A percentile compares a stretch with the other conserved stretches of the same genome.
These are phyloP conservation scores for Cynara cardunculus DNA, from an alignment of 129 eudicot species.

Conservation along the genomic window DNA sequence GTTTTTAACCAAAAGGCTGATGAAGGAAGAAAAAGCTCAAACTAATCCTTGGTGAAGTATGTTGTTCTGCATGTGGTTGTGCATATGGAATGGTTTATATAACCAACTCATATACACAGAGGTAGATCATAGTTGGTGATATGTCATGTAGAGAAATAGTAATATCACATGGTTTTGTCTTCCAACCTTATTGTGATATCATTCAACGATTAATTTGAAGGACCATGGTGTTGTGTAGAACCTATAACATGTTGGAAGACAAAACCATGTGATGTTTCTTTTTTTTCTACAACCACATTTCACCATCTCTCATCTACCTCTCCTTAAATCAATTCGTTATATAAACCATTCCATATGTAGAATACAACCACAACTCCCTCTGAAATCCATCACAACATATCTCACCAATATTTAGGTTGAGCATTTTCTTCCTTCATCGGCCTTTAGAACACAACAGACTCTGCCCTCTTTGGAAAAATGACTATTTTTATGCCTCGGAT, in stretches of 20 bases:
- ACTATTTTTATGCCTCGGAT: slow-evolving; percentile 22
- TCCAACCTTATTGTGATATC: neutral
- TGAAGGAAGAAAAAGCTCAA: too few species aligned
- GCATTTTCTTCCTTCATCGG: neutral
- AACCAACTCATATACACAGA: too few species aligned
- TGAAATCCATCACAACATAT: neutral
- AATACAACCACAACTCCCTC: neutral
- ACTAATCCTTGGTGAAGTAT: too few species aligned
- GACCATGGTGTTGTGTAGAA: neutral
- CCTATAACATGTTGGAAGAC: neutral
- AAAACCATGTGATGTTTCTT: neutral
- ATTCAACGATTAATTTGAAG: neutral
- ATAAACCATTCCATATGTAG: neutral
- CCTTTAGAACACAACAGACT: neutral
- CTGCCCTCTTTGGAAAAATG: neutral
- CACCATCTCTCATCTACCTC: neutral
- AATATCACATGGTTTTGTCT: too few species aligned
- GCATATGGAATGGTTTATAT: too few species aligned
- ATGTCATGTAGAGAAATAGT: too few species aligned
- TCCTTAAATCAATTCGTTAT: neutral
- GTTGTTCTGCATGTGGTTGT: too few species aligned
- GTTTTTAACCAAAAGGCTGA: too few species aligned
- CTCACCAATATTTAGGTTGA: neutral
- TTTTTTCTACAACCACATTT: neutral
- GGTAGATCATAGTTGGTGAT: too few species aligned